Percentiles rank a stretch among this genome's conserved stretches.
These are phyloP conservation scores for Didymosphaeria variabile DNA, from an alignment of 2,329 filamentous ascomycete species.

Conservation along the genomic window DNA sequence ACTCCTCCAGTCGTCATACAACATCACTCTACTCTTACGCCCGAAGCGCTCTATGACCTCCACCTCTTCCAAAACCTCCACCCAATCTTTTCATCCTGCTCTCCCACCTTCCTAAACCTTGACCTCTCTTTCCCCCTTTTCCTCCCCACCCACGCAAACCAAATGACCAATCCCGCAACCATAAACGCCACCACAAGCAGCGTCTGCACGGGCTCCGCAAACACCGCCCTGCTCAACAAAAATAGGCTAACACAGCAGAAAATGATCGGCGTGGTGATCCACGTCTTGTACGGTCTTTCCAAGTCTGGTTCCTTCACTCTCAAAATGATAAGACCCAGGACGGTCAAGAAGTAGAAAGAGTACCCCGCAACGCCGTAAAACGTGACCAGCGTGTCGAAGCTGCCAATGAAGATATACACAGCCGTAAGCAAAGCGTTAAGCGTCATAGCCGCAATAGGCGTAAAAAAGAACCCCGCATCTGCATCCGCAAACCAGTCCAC, in stretches of 20 bases:
- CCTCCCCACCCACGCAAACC: slow-evolving; percentile 83
- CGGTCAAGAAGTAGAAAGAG: slow-evolving; percentile 95
- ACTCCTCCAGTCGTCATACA: background rate
- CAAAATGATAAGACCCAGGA: slow-evolving; percentile 90
- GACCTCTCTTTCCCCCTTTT: slow-evolving; percentile 36
- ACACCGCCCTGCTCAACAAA: slow-evolving; percentile 84
- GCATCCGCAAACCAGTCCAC: slow-evolving; percentile 57
- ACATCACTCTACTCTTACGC: background rate
- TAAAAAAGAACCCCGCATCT: slow-evolving; percentile 87
- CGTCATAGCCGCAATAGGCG: slow-evolving; percentile 88
- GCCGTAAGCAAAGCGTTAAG: slow-evolving; percentile 80
- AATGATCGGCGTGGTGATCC: slow-evolving; percentile 96
- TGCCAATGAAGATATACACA: slow-evolving; percentile 83
- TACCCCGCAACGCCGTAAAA: slow-evolving; percentile 99
- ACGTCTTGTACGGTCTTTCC: slow-evolving; percentile 91
- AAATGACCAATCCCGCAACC: slow-evolving; percentile 82
- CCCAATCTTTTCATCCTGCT: slow-evolving; percentile 34
- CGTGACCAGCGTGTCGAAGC: slow-evolving; percentile 90
- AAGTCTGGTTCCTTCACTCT: slow-evolving; percentile 86
- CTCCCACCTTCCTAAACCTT: slow-evolving; percentile 32
- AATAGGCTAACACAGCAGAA: slow-evolving; percentile 99
- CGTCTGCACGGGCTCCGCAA: slow-evolving; percentile 90
- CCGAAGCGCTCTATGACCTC: slow-evolving; percentile 26
- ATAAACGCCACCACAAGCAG: slow-evolving; percentile 87
- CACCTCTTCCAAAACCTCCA: slow-evolving; percentile 58